Evolutionary conservation across 78 protist species (phyloP).

Genomic region (Capsaspora owczarzaki): DNA sequence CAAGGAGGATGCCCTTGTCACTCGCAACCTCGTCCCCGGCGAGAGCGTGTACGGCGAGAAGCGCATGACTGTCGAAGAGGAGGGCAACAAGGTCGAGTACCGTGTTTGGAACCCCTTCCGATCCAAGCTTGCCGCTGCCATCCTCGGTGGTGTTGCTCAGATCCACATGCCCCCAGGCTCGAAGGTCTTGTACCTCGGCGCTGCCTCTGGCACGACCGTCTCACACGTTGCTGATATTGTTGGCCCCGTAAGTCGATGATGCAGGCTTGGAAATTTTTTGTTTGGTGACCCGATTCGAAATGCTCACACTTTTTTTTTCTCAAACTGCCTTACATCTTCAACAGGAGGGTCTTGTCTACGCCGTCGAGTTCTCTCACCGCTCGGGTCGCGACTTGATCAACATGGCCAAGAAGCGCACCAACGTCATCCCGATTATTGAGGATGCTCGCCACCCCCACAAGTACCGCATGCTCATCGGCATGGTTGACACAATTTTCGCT

Average conservation of each 20-base stretch:
- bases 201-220: conserved; percentile 99
- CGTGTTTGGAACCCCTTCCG: conserved; percentile 99
- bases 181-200: conserved; percentile 98
- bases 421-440: conserved; percentile 98
- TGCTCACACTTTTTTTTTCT: background rate
- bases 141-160: conserved; percentile 92
- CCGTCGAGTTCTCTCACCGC: conserved; percentile 98
- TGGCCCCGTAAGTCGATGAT: conserved; percentile 77
- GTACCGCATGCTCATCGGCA: conserved; percentile 96
- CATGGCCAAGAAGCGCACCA: conserved; percentile 96
- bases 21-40: conserved; percentile 91
- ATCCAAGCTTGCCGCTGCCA: conserved; percentile 98
- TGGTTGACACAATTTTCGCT: conserved; percentile 97
- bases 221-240: conserved; percentile 98
- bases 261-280: background rate
- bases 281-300: background rate
- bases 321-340: background rate
- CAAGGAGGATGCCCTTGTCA: conserved; percentile 86
- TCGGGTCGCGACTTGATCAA: conserved; percentile 98
- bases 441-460: conserved; percentile 98
- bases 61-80: conserved; percentile 84
- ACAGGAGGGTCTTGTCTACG: conserved; percentile 94
- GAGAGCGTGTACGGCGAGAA: conserved; percentile 98
- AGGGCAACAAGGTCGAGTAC: conserved; percentile 92
- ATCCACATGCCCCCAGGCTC: conserved; percentile 92